A percentile compares a stretch with the other conserved stretches of the same genome.
phyloP scores from a whole-genome alignment of 1,284 basidiomycete species.

The Coniferiporia weirii region DNA sequence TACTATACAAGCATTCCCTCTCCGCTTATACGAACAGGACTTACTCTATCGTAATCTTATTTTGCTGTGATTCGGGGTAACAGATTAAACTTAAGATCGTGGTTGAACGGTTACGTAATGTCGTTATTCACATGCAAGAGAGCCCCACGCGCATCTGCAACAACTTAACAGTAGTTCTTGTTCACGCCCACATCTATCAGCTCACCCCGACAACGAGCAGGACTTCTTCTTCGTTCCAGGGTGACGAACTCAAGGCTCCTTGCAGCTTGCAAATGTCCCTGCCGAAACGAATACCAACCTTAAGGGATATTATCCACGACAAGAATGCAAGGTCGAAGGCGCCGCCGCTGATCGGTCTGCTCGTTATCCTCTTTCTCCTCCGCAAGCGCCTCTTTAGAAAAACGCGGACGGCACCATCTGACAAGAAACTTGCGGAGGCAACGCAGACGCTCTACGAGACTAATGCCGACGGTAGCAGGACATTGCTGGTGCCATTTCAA shows the following conservation, averaged over 20 bases:
- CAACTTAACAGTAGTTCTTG: no score
- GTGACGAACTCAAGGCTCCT: no score
- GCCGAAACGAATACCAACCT: neutral
- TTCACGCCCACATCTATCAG: no score
- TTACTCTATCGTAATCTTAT: neutral
- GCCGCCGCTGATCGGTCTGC: constrained; percentile 10
- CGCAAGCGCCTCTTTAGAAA: constrained; percentile 12
- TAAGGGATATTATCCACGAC: neutral
- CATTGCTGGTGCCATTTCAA: constrained; percentile 62
- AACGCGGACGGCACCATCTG: constrained; percentile 17
- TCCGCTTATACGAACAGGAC: neutral
- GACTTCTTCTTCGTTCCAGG: no score
- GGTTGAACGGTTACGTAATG: neutral
- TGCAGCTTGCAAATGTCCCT: neutral
- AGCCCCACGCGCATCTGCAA: no score
- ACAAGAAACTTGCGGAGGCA: constrained; percentile 42
- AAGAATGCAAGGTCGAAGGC: constrained; percentile 2
- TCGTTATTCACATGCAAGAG: neutral
- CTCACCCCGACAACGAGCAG: no score
- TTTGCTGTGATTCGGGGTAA: neutral
- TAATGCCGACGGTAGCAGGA: constrained; percentile 53
- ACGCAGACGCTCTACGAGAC: constrained; percentile 54
- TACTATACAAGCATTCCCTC: neutral
- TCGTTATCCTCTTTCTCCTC: constrained; percentile 14
- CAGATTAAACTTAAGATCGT: no score